These are phyloP conservation scores for Cyclotella atomus DNA, from an alignment of 108 stramenopile genomes.

Conservation along the genomic window DNA sequence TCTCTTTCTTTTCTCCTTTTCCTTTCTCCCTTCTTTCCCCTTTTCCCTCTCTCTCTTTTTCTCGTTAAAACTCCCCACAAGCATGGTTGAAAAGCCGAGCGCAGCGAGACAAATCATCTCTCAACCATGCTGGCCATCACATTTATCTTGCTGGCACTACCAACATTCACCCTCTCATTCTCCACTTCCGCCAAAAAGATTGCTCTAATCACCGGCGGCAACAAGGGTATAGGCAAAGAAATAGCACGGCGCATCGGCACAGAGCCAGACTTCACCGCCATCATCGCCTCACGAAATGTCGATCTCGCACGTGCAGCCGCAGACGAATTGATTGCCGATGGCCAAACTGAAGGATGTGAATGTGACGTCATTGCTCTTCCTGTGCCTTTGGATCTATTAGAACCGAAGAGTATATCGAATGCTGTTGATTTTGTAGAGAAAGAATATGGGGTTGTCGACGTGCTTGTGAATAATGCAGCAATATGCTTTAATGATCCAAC, in stretches of 20 bases:
- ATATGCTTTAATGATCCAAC: conserved; percentile 71
- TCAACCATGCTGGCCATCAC: neutral
- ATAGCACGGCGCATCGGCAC: conserved; percentile 52
- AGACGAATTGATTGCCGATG: conserved; percentile 31
- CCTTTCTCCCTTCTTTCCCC: too few relatives aligned
- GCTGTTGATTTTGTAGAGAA: conserved; percentile 38
- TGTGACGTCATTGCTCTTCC: conserved; percentile 40
- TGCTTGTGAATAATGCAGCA: conserved; percentile 70
- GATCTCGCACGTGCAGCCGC: conserved; percentile 45
- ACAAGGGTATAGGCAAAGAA: conserved; percentile 70
- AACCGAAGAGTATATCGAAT: conserved; percentile 24
- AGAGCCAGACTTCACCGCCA: conserved; percentile 43
- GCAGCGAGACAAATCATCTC: too few relatives aligned
- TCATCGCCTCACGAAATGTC: conserved; percentile 55
- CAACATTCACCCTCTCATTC: conserved; percentile 4
- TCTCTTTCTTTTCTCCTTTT: too few relatives aligned
- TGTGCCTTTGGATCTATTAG: conserved; percentile 43
- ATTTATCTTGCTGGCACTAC: neutral
- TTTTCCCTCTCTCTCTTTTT: too few relatives aligned
- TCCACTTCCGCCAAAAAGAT: conserved; percentile 24
- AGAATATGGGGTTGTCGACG: conserved; percentile 53
- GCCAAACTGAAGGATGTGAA: conserved; percentile 14
- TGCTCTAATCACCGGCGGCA: conserved; percentile 49
- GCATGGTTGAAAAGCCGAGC: too few relatives aligned
- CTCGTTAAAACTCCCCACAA: too few relatives aligned